Evolutionary conservation across 768 basidiomycete genomes (phyloP).

Genomic region (Mycena rebaudengoi): DNA sequence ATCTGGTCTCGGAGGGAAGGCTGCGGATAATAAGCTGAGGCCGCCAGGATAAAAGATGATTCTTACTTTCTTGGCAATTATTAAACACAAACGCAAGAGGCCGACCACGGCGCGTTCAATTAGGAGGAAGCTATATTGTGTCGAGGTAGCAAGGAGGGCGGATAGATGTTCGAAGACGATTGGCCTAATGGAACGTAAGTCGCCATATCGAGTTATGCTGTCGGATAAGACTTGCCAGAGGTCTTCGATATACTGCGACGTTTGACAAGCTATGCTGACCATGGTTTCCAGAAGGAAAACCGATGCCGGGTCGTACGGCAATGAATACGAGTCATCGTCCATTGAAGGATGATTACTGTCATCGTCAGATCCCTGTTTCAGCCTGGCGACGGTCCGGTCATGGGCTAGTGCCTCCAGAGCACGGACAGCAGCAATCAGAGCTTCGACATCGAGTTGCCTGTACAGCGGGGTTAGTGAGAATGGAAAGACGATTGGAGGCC

Average conservation of each 20-base stretch:
- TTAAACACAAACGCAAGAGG: constrained; percentile 82
- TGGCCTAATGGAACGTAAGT: constrained; percentile 65
- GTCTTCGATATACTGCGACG: constrained; percentile 82
- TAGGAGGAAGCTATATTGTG: constrained; percentile 87
- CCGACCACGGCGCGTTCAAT: constrained; percentile 95
- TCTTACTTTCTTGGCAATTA: constrained; percentile 81
- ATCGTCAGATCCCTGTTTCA: constrained; percentile 77
- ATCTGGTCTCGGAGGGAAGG: constrained; percentile 90
- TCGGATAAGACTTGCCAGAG: constrained; percentile 70
- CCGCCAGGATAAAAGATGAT: neutral
- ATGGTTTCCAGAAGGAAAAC: constrained; percentile 95
- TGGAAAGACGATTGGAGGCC: neutral
- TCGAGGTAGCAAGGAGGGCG: constrained; percentile 75
- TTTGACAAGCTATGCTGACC: constrained; percentile 86
- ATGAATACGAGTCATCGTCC: constrained; percentile 56
- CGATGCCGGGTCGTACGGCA: constrained; percentile 95
- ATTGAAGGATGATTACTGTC: constrained; percentile 43
- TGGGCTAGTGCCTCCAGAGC: constrained; percentile 92
- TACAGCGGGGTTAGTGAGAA: constrained; percentile 3
- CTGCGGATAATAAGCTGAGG: constrained; percentile 45
- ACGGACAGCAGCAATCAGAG: constrained; percentile 83
- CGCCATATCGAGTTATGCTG: constrained; percentile 4
- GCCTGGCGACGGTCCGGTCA: constrained; percentile 82
- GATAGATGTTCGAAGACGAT: constrained; percentile 94
- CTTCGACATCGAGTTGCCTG: constrained; percentile 82